Base-by-base conservation (phyloP, 306 rosid genomes). In the Cucumis hystrix region DNA sequence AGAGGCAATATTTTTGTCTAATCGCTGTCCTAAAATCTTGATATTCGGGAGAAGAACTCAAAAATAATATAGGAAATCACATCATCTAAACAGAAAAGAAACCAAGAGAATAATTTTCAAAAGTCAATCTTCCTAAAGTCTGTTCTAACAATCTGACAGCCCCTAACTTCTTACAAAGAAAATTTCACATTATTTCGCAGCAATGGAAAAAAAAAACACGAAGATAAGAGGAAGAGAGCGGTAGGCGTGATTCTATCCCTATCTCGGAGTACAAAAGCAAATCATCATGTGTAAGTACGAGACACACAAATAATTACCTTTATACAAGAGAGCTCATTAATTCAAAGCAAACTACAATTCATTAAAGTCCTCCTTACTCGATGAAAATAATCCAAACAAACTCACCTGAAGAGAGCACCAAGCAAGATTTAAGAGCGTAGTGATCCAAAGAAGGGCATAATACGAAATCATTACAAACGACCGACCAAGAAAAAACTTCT, bases 401-500 rank as follows among this genome's bases (percentile, higher is more conserved):
- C 45, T 55, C 12, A 87, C 96, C 96, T 87, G 97, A 81, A 87
- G 86, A 77, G 81, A 71, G 79, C 91, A 92, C 87, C 92, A 87
- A 37, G 85, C 75, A 33, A 92, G 91, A 83, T 92, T 88, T 43
- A 87, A 79, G 39, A 88, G 78, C 64, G 86, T 84, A 45, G 84
- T 88, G 55, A 84, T 60, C 93, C 96, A 92, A 54, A 90, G 92
- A 9, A 90, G 89, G 81, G 87, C 88, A 77, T 85, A 90, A 73
- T 83, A 88, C 80, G 89, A 86, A 75, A 87, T 78, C 77, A 85
- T 45, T 8, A 88, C 59, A 56, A 78, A 82, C 0, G 97, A 88
- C 13, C 87, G 79, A 56, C 96, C 78, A 75, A 68, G 69, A 43
- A 49, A 83, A 43, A 88, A 88, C 77, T 82, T 86, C 75, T 40